Percentiles rank a stretch among this genome's conserved stretches.
phyloP scores from a whole-genome alignment of 2,329 filamentous ascomycete genomes.

The Rhinocladiella mackenziei region DNA sequence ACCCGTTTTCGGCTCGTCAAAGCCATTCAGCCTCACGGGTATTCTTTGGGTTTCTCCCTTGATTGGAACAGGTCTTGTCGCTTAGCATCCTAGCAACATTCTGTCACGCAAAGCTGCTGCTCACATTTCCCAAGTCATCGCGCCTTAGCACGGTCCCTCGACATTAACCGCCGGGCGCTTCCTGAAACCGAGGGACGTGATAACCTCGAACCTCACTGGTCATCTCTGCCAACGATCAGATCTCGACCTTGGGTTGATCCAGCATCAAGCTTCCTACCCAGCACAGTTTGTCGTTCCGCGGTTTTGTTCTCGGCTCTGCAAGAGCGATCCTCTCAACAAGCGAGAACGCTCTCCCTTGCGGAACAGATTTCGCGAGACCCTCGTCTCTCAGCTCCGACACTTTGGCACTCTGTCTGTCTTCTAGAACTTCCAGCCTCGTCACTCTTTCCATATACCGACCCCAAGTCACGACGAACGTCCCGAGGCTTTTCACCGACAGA shows the following conservation, averaged over 20 bases:
- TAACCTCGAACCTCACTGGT: background rate
- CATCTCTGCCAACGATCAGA: background rate
- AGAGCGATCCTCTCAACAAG: background rate
- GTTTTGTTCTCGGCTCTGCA: too few species aligned
- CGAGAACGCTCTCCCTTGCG: too few species aligned
- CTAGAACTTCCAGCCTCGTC: conserved; percentile 7
- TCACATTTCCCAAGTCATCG: conserved; percentile 1
- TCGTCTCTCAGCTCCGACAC: background rate
- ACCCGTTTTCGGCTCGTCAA: conserved; percentile 1
- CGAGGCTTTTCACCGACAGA: conserved; percentile 28
- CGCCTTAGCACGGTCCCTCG: background rate
- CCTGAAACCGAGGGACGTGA: conserved; percentile 3
- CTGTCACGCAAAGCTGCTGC: conserved; percentile 8
- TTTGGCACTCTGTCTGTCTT: background rate
- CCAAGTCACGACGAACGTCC: conserved; percentile 26
- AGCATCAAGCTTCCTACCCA: conserved; percentile 4
- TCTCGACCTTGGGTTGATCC: background rate
- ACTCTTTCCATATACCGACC: conserved; percentile 2
- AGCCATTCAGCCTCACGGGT: conserved; percentile 11
- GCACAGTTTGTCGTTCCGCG: too few species aligned
- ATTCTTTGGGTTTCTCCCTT: conserved; percentile 5
- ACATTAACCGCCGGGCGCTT: conserved; percentile 5
- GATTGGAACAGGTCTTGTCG: conserved; percentile 22
- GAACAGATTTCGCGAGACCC: background rate
- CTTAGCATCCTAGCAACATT: conserved; percentile 8